Evolutionary conservation across 345 rosid genomes (phyloP), one percentile per base, ranked within the genome.

Genomic region (Heritiera fomes): DNA sequence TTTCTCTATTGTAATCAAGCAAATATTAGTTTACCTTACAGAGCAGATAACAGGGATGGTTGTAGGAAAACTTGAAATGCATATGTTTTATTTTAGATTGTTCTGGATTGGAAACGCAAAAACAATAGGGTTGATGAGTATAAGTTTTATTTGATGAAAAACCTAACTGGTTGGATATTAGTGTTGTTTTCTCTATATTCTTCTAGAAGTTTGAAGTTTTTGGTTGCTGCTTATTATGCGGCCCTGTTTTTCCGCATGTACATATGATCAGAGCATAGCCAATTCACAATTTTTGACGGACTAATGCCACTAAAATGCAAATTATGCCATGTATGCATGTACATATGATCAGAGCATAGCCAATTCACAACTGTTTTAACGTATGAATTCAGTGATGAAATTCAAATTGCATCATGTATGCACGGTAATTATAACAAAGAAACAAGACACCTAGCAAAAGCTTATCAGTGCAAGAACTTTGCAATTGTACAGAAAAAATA

Each of bases 251-350:
- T 7, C 74, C 58, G 28, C 58, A n/a, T 23, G 17, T 72, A 38
- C 20, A 55, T 73, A n/a, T 56, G 76, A 73, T 56, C 10, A 53
- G 49, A 73, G 55, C 49, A 38, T 34, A n/a, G 32, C 64, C 10
- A 56, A 32, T 30, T 71, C 28, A 15, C 75, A 14, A 38, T 11
- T 34, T 34, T 64, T 38, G 20, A 34, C 2, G 4, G 20, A 14
- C 11, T 13, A 34, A 71, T 4, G 6, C 40, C 3, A 1, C 3
- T 34, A 34, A 56, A 77, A 23, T 71, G 62, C 43, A 47, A 58
- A 41, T 64, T 71, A 47, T 32, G 32, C 15, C 50, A 46, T 30
- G 15, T 41, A 15, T 70, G 14, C 68, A 23, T 23, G 28, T 23
- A 23, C 28, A 23, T 23, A 23, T 23, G 28, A 23, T 23, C 28